phyloP scores from a whole-genome alignment of 192 early-diverging fungal genomes.

The Linderina pennispora region DNA sequence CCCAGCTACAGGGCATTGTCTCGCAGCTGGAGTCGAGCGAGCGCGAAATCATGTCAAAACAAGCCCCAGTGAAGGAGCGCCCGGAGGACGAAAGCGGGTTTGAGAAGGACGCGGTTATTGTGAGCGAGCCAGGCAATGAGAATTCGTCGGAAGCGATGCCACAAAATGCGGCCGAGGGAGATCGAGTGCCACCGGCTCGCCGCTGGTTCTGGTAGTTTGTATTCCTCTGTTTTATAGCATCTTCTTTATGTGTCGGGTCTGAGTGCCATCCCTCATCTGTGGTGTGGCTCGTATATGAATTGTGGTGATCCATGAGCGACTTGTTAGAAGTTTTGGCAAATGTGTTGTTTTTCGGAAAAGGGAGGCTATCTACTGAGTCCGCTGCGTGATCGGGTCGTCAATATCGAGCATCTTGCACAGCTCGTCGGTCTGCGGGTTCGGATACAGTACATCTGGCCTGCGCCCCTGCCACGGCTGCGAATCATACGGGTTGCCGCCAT shows the following conservation, averaged over 20 bases:
- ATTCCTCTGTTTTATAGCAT: no score
- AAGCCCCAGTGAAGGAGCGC: no score
- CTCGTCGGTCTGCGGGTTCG: conserved; percentile 80
- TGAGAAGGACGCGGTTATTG: conserved; percentile 44
- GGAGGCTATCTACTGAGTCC: no score
- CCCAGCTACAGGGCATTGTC: conserved; percentile 38
- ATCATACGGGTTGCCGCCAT: background rate
- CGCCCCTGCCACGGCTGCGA: conserved; percentile 6
- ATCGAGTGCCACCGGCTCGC: conserved; percentile 11
- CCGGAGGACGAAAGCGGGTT: conserved; percentile 12
- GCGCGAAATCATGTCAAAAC: conserved; percentile 12
- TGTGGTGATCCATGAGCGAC: no score
- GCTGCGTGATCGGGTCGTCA: conserved; percentile 33
- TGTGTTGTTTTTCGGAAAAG: no score
- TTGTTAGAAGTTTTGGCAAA: no score
- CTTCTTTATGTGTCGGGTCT: no score
- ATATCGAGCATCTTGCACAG: conserved; percentile 71
- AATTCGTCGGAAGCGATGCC: conserved; percentile 3
- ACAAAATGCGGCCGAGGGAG: background rate
- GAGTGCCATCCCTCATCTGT: no score
- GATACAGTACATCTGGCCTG: conserved; percentile 37
- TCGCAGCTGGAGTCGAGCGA: conserved; percentile 41
- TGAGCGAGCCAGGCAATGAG: conserved; percentile 11
- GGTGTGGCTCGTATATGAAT: no score
- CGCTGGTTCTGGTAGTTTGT: conserved; percentile 39